Evolutionary conservation across 441 rosid species (phyloP).

Genomic region (Pelargonium cotyledonis): DNA sequence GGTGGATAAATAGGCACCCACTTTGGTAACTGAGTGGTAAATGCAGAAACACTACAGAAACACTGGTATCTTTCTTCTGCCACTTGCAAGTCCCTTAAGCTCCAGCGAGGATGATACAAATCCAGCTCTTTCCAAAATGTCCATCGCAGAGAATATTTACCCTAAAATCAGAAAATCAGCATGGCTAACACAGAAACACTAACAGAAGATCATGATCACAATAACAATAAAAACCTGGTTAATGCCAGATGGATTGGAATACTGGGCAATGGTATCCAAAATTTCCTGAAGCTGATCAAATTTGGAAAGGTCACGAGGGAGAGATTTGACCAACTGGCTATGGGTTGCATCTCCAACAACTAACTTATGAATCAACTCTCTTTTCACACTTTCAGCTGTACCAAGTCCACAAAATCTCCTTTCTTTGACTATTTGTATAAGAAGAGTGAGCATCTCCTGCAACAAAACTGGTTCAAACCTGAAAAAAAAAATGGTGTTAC

Average conservation of each 20-base stretch:
- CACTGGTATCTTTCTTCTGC: slow-evolving; percentile 94
- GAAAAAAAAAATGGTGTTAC: slow-evolving; percentile 24
- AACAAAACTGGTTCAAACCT: slow-evolving; percentile 85
- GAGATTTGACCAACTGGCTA: slow-evolving; percentile 82
- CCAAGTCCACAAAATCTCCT: slow-evolving; percentile 81
- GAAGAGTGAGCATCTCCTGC: slow-evolving; percentile 82
- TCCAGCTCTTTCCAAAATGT: slow-evolving; percentile 90
- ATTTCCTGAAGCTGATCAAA: slow-evolving; percentile 68
- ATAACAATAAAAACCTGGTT: slow-evolving; percentile 71
- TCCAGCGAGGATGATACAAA: slow-evolving; percentile 93
- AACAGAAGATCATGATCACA: slow-evolving; percentile 19
- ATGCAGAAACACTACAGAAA: slow-evolving; percentile 63
- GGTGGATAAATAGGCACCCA: slow-evolving; percentile 83
- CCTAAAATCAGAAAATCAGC: slow-evolving; percentile 38
- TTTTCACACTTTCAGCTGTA: slow-evolving; percentile 71
- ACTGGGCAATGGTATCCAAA: slow-evolving; percentile 65
- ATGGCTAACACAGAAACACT: slow-evolving; percentile 21
- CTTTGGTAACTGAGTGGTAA: slow-evolving; percentile 76
- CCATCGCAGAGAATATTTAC: slow-evolving; percentile 75
- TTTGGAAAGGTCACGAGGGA: slow-evolving; percentile 86
- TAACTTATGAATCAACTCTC: slow-evolving; percentile 80
- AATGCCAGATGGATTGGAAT: slow-evolving; percentile 78
- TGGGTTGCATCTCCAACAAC: slow-evolving; percentile 88
- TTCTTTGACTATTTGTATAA: slow-evolving; percentile 88
- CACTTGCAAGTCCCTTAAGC: slow-evolving; percentile 79